These are phyloP conservation scores for Penicillium frequentans DNA, from an alignment of 2,329 filamentous ascomycete species.

Conservation along the genomic window DNA sequence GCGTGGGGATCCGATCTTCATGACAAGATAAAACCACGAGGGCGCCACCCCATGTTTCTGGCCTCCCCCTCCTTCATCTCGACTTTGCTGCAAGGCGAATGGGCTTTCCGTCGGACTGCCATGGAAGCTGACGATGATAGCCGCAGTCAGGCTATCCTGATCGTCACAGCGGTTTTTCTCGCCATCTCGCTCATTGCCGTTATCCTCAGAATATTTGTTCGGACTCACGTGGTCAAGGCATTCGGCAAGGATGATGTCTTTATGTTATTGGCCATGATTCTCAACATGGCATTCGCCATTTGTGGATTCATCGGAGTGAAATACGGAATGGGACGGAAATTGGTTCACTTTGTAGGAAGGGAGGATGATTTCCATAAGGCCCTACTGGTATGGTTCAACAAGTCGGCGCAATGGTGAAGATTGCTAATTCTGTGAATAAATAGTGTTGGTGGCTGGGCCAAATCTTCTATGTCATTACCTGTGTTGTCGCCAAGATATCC, in stretches of 20 bases:
- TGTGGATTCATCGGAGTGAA: slow-evolving; percentile 28
- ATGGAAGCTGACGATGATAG: slow-evolving; percentile 14
- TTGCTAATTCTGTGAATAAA: background rate
- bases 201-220: slow-evolving; percentile 43
- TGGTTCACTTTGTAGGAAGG: slow-evolving; percentile 14
- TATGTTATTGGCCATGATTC: slow-evolving; percentile 22
- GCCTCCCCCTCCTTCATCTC: background rate
- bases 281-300: slow-evolving; percentile 28
- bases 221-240: slow-evolving; percentile 30
- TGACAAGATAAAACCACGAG: slow-evolving; percentile 15
- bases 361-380: slow-evolving; percentile 21
- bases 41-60: background rate
- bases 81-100: slow-evolving; percentile 4
- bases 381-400: slow-evolving; percentile 21
- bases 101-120: slow-evolving; percentile 4
- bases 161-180: slow-evolving; percentile 39
- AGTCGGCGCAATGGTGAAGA: background rate
- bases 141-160: slow-evolving; percentile 21
- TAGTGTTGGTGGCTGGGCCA: slow-evolving; percentile 54
- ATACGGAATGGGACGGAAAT: slow-evolving; percentile 24
- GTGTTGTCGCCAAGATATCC: slow-evolving; percentile 49
- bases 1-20: slow-evolving; percentile 6
- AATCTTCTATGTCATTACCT: slow-evolving; percentile 51
- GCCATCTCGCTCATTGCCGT: slow-evolving; percentile 41
- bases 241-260: slow-evolving; percentile 3